These are phyloP conservation scores for Spongospora subterranea DNA, from an alignment of 208 protist genomes.

Conservation along the genomic window DNA sequence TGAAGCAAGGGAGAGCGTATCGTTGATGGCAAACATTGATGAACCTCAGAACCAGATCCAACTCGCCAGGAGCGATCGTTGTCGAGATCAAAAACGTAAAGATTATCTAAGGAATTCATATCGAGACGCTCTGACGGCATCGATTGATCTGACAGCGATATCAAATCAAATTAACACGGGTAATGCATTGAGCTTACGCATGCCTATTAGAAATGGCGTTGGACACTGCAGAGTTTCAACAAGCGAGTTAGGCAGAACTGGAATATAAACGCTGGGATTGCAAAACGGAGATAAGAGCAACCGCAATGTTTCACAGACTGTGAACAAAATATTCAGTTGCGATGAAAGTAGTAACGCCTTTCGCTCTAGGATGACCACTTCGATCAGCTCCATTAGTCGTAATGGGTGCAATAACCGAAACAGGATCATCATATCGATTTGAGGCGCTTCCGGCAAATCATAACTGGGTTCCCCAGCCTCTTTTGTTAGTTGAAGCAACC, in stretches of 20 bases:
- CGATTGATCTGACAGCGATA: background rate
- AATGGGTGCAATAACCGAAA: conserved; percentile 52
- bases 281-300: conserved; percentile 14
- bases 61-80: background rate
- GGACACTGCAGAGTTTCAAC: conserved; percentile 43
- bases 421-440: background rate
- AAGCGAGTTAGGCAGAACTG: conserved; percentile 50
- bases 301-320: background rate
- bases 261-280: background rate
- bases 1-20: background rate
- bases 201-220: conserved; percentile 47
- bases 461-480: background rate
- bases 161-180: background rate
- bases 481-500: background rate
- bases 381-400: background rate
- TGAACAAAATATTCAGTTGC: background rate
- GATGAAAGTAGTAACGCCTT: conserved; percentile 39
- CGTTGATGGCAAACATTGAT: background rate
- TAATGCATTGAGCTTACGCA: background rate
- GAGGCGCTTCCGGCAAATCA: background rate
- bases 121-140: background rate
- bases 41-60: background rate
- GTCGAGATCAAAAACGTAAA: background rate
- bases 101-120: background rate
- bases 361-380: conserved; percentile 46